Evolutionary conservation across 345 rosid species (phyloP), one percentile per base, ranked within the genome.

Genomic region (Leavenworthia alabamica): DNA sequence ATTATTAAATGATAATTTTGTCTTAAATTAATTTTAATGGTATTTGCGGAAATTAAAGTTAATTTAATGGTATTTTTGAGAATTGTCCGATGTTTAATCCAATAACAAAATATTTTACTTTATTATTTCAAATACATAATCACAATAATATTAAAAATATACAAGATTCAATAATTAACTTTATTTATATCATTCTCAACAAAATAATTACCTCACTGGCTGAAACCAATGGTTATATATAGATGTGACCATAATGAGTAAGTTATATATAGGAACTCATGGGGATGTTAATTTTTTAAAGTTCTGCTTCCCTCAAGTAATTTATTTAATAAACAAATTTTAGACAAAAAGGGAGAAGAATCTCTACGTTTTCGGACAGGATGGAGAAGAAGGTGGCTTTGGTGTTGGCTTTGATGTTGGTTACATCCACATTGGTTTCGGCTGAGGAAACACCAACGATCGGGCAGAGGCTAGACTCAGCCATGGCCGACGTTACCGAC

Each of bases 361-460:
- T 28, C 60, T 28, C 60, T 23, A 59, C 45, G 22, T 27, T 29
- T 20, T 14, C 5, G 27, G 55, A 43, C 39, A 3, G 9, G 49
- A 69, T 69, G 73, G 67, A 35, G 73, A 68, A 50, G 49, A 69
- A 69, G 62, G 67, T 53, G 27, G 73, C 49, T 33, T 60, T 69
- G 67, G 67, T 69, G 56, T 27, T 69, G 73, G 51, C 73, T 0
- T 8, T 69, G 42, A 69, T 69, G 73, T 11, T 69, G 56, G 26
- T 69, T 44, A 10, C 46, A 33, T 59, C 48, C 11, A 27, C 23
- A 10, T 51, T 44, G 46, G 73, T 43, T 19, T 51, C 55, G 0
- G 67, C 73, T 14, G 67, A 68, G 61, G 73, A 60, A 60, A 4
- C 56, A 43, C 73, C 73, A 68, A 60, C 73, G 14, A 29, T 68